Base-by-base conservation (phyloP, 2,329 filamentous ascomycete species). In the Didymella glomerata region DNA sequence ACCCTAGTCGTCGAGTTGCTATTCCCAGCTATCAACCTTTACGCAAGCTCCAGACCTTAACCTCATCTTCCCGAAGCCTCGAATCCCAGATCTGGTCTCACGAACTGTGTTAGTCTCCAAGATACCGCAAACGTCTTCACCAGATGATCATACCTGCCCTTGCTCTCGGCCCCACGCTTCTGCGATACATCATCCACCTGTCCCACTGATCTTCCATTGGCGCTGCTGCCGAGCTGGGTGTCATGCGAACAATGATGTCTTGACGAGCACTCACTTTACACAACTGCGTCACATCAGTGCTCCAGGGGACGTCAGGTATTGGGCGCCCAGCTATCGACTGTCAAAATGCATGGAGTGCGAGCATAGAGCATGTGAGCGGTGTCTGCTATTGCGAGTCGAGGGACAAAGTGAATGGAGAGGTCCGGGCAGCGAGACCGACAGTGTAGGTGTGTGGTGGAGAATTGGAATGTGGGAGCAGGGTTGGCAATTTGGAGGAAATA, bases 351-450 rank as follows among this genome's bases (percentile, higher is more conserved):
- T 7, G 1, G 51, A 24, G 18, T 54, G 38, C 16, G 10, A 22
- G 13, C 13, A 48, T 34, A 24, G 24, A 10, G 34, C 51, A 13
- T 54, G 51, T 6, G 44, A 30, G 18, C 7, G 7, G 10, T 48
- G 34, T 45, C 25, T 48, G 18, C 13, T 54, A 13, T 22, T 54
- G 34, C 44, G 48, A 14, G 25, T 48, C 13, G 25, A 48, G 24
- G 30, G 49, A 13, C 14, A 24, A 2, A 30, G 44, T 16, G 51
- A 18, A 8, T 16, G 42, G 25, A 20, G 2, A 9, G 34, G 24
- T 11, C 25, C 6, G 2, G 16, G 28, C 2, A 13, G 13, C 7
- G 47, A 48, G 22, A 38, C 7, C 3, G 32, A 38, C 4, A 10
- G 25, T 38, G 47, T 40, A 13, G 47, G 32, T 20, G 22, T 18